Evolutionary conservation across 495 filamentous ascomycete genomes (phyloP), one percentile per base, ranked within the genome.

Genomic region (Barbatosphaeria neglecta): DNA sequence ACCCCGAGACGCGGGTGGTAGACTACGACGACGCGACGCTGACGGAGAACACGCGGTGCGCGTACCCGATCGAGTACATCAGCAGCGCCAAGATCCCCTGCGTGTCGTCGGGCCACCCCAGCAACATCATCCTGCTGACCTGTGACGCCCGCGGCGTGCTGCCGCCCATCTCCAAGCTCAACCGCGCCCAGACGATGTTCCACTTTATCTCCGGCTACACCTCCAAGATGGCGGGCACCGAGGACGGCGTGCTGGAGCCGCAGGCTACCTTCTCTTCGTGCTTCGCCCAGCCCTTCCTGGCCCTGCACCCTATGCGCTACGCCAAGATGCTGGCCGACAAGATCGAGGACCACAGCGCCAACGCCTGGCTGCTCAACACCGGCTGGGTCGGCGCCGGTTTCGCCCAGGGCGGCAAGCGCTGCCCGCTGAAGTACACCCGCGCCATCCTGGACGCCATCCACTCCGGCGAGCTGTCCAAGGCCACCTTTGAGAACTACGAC

Each of bases 121-220:
- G 74, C 62, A 98, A 98, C 81, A 96, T 98, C 73, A 85, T 98
- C 57, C 84, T 98, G 51, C 81, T 98, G 52, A 97, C 93, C 49
- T 98, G 92, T 66, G 92, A 98, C 66, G 92, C 93, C 50, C 85
- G 93, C 54, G 92, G 93, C 71, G 92, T 97, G 8, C 82, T 98
- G 24, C 92, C 92, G 37, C 93, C 93, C 35, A 97, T 98, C 72
- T 94, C 88, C 56, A 98, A 97, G 77, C 83, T 98, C 61, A 84
- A 83, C 74, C 78, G 83, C 55, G 86, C 88, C 58, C 92, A 98
- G 72, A 95, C 87, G 61, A 97, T 98, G 90, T 98, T 96, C 80
- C 92, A 98, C 79, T 98, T 98, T 78, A 98, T 98, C 67, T 92
- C 85, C 17, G 92, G 92, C 59, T 98, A 98, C 76, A 98, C 92